A percentile compares a stretch with the other conserved stretches of the same genome.
Conservation (phyloP, 208 protist genomes). For the Trichomonas vaginalis region DNA sequence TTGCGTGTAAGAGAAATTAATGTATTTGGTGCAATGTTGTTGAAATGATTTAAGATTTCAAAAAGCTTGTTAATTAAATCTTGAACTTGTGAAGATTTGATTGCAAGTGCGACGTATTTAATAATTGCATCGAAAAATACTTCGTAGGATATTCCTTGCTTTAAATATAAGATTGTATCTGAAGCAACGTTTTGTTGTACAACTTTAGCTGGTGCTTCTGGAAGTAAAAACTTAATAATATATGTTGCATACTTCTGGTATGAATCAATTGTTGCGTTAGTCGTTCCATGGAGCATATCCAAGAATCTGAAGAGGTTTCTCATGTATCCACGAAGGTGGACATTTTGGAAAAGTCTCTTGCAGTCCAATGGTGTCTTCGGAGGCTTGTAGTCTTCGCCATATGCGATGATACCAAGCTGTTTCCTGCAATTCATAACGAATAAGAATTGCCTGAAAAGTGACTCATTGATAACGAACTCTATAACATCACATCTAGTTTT, state of each 20-base stretch:
- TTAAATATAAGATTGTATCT: constrained; percentile 1
- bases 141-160: neutral
- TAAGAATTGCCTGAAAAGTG: neutral
- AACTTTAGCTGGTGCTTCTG: neutral
- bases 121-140: neutral
- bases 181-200: neutral
- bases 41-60: neutral
- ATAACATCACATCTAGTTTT: too few relatives aligned
- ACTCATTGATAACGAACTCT: neutral
- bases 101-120: neutral
- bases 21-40: neutral
- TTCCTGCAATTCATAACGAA: neutral
- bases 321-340: neutral
- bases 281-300: neutral
- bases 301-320: neutral
- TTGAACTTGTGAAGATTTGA: neutral
- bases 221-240: neutral
- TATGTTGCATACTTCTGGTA: neutral
- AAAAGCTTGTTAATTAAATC: neutral
- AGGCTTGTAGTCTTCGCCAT: neutral
- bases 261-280: neutral
- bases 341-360: neutral
- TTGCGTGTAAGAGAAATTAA: neutral
- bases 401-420: neutral
- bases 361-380: neutral